Conservation (phyloP, 108 stramenopile species). For the Pseudonitzschia delicatissima region DNA sequence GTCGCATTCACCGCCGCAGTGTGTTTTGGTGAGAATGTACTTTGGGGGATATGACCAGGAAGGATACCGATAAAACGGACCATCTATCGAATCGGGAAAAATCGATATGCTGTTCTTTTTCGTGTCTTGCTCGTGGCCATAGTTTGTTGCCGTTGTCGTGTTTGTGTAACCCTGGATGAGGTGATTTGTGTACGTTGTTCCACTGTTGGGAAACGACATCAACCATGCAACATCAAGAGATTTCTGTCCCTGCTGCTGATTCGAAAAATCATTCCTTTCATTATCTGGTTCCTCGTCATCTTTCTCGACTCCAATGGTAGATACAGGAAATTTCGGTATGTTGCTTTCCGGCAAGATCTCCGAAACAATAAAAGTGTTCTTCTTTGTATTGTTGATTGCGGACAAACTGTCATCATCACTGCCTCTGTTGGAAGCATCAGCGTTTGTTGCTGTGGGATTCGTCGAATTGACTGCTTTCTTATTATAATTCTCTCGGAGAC, state of each 20-base stretch:
- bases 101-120: constrained; percentile 31
- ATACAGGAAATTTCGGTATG: not conserved
- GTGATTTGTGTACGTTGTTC: constrained; percentile 68
- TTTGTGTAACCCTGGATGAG: constrained; percentile 51
- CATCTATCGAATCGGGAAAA: constrained; percentile 25
- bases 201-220: constrained; percentile 71
- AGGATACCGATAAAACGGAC: constrained; percentile 43
- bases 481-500: not conserved
- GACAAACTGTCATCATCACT: not conserved
- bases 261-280: not conserved
- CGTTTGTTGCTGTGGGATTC: not conserved
- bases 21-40: constrained; percentile 71
- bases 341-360: not conserved
- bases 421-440: not conserved
- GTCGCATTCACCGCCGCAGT: constrained; percentile 47
- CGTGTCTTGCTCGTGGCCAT: constrained; percentile 48
- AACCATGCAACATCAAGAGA: constrained; percentile 37
- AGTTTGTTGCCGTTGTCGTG: constrained; percentile 60
- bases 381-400: not conserved
- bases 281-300: not conserved
- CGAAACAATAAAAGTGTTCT: not conserved
- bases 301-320: no score
- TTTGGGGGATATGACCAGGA: constrained; percentile 22
- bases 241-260: not conserved
- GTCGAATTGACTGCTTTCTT: not conserved